These are phyloP conservation scores for Cystofilobasidium ferigula DNA, from an alignment of 768 basidiomycete species.

Conservation along the genomic window DNA sequence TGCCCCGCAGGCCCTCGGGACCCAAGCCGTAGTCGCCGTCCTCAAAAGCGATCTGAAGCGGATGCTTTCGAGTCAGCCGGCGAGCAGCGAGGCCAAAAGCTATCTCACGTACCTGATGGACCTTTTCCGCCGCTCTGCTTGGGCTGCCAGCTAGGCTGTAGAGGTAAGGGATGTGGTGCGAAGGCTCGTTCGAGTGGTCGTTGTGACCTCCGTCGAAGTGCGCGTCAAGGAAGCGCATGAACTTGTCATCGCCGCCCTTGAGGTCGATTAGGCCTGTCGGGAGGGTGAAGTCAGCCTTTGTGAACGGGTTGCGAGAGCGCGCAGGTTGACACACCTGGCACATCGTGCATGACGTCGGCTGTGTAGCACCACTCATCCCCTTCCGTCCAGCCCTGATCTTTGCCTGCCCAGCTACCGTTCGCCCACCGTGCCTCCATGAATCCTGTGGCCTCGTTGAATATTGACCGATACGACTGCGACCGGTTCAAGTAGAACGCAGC, in stretches of 20 bases:
- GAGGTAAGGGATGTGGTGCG: slow-evolving; percentile 75
- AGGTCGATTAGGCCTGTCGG: slow-evolving; percentile 51
- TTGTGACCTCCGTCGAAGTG: slow-evolving; percentile 51
- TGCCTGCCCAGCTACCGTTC: slow-evolving; percentile 60
- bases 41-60: slow-evolving; percentile 3
- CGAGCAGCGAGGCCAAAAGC: not conserved
- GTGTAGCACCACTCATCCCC: slow-evolving; percentile 70
- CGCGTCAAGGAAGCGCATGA: slow-evolving; percentile 47
- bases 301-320: not conserved
- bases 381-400: slow-evolving; percentile 65
- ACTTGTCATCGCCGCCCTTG: slow-evolving; percentile 55
- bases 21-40: slow-evolving; percentile 20
- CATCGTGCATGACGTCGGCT: slow-evolving; percentile 47
- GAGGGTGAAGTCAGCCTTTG: not conserved
- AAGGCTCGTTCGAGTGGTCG: slow-evolving; percentile 76
- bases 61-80: not conserved
- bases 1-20: slow-evolving; percentile 49
- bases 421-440: slow-evolving; percentile 72
- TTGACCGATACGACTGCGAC: slow-evolving; percentile 48
- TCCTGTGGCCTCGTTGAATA: slow-evolving; percentile 59
- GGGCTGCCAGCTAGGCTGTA: slow-evolving; percentile 64
- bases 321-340: slow-evolving; percentile 26
- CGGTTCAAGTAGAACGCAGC: slow-evolving; percentile 50
- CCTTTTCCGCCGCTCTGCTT: slow-evolving; percentile 43
- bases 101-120: slow-evolving; percentile 51